Evolutionary conservation across 2,329 filamentous ascomycete species (phyloP).

Genomic region (Xylariales sp.): DNA sequence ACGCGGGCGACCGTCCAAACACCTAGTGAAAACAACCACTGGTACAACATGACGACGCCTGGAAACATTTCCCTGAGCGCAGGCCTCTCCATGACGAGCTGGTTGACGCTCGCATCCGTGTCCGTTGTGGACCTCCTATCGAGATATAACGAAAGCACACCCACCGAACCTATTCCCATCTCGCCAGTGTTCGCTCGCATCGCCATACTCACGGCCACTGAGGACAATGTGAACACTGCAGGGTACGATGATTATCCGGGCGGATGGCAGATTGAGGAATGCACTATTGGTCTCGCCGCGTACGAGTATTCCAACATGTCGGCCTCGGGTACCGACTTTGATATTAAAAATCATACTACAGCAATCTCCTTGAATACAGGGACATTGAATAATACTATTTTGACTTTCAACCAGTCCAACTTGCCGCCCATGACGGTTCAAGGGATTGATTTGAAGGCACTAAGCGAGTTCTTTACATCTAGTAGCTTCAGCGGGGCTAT

Average conservation of each 20-base stretch:
- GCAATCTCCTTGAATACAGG: not conserved
- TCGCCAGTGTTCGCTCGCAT: not conserved
- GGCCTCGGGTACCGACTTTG: not conserved
- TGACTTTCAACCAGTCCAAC: not conserved
- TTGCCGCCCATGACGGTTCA: not conserved
- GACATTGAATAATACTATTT: not conserved
- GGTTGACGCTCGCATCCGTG: too few species aligned
- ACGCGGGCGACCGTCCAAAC: slow-evolving; percentile 7
- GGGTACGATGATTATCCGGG: too few species aligned
- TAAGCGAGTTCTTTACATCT: not conserved
- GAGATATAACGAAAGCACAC: too few species aligned
- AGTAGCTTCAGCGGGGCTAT: not conserved
- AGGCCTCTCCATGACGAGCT: not conserved
- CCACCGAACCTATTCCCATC: not conserved
- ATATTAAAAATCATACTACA: not conserved
- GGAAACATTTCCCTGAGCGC: not conserved
- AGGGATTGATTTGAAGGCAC: not conserved
- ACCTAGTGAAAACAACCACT: slow-evolving; percentile 3
- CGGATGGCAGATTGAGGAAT: not conserved
- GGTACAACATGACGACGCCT: slow-evolving; percentile 3
- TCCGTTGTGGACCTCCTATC: too few species aligned
- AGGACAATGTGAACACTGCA: not conserved
- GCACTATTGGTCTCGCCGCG: not conserved
- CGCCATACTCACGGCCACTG: not conserved
- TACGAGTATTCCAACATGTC: not conserved